phyloP scores from a whole-genome alignment of 140 eudicot species.

The Bidens hawaiensis region DNA sequence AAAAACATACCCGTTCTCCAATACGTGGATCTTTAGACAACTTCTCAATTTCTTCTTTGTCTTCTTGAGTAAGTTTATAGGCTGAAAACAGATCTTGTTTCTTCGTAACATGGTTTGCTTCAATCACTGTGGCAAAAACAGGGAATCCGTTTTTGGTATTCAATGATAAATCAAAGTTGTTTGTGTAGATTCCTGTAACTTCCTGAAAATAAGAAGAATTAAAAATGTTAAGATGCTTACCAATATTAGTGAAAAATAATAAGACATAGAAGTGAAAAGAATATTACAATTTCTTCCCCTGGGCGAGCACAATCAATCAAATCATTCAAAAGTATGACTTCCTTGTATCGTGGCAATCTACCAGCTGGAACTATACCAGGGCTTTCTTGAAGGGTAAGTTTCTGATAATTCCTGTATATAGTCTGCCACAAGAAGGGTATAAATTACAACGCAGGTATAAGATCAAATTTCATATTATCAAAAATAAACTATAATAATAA shows the following conservation, averaged over 20 bases:
- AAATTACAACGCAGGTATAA: not conserved
- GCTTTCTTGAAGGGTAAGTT: constrained; percentile 96
- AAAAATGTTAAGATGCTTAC: constrained; percentile 2
- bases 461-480: not conserved
- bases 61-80: constrained; percentile 94
- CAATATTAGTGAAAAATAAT: not conserved
- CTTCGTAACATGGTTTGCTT: constrained; percentile 91
- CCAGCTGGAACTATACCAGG: constrained; percentile 99
- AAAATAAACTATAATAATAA: not conserved
- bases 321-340: constrained; percentile 94
- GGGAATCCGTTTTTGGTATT: constrained; percentile 97
- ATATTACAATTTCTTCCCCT: constrained; percentile 89
- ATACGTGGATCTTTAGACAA: constrained; percentile 90
- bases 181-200: constrained; percentile 92
- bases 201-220: constrained; percentile 41
- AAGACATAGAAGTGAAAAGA: constrained; percentile 9
- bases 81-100: constrained; percentile 97
- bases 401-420: constrained; percentile 88
- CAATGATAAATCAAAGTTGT: constrained; percentile 87
- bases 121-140: constrained; percentile 90
- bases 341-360: constrained; percentile 94
- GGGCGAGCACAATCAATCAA: constrained; percentile 97
- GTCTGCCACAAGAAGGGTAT: constrained; percentile 44
- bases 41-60: constrained; percentile 83
- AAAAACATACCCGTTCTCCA: constrained; percentile 68